Evolutionary conservation across 1,139 yeast species (phyloP), one percentile per base, ranked within the genome.

Genomic region (Diutina rugosa): DNA sequence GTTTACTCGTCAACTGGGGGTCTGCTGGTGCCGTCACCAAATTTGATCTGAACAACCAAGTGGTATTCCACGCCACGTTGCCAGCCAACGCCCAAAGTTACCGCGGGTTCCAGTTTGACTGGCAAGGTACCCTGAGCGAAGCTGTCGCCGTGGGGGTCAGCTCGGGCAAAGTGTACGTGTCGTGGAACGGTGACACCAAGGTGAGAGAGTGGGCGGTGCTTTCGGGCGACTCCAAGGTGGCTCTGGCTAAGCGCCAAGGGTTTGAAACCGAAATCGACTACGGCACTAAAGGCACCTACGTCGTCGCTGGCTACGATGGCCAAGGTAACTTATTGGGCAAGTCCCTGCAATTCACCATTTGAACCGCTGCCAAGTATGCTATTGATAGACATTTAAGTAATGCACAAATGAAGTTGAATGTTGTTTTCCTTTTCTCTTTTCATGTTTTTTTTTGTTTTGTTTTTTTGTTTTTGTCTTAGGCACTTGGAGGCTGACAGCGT

Each of bases 151-250:
- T 70, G 4, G 56, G 57, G 44, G 62, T 61, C 51, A 66, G 63
- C 55, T 54, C 56, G 49, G 56, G 59, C 30, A 63, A 62, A 28
- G 58, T 71, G 6, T 70, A 68, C 56, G 71, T 72, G 46, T 68
- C 72, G 55, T 72, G 76, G 76, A 72, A 72, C 61, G 77, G 77
- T 16, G 77, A 71, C 57, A 72, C 76, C 5, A 63, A 64, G 54
- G 71, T 75, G 28, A 62, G 61, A 55, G 49, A 44, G 3, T 72
- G 76, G 76, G 64, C 62, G 57, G 63, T 68, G 55, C 67, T 58
- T 56, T 55, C 56, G 6, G 56, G 64, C 47, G 61, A 61, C 9
- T 2, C 7, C 7, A 10, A 16, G 9, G 28, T 26, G 6, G 49
- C 29, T 46, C 21, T 10, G 9, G 30, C n/a, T 21, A 12, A 8